Conservation (phyloP, 768 basidiomycete species). For the Amanita jacksonii region DNA sequence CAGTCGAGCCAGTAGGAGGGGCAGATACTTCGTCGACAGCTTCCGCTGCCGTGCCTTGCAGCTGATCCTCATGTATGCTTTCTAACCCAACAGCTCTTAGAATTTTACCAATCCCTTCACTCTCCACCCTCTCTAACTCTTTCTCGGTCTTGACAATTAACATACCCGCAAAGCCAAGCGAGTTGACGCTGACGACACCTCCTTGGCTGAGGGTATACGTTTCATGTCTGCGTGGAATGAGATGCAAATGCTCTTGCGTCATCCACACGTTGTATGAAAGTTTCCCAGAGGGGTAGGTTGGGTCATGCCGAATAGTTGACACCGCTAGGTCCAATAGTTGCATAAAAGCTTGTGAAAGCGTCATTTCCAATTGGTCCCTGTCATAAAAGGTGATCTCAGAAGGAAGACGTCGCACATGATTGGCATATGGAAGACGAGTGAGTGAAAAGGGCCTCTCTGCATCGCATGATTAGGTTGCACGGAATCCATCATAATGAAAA, state of each 20-base stretch:
- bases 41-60: conserved; percentile 31
- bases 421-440: conserved; percentile 64
- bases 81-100: conserved; percentile 53
- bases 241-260: conserved; percentile 74
- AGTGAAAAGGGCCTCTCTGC: conserved; percentile 70
- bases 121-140: conserved; percentile 61
- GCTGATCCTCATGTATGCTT: conserved; percentile 61
- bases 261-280: conserved; percentile 81
- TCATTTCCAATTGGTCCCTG: conserved; percentile 36
- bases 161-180: conserved; percentile 87
- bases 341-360: conserved; percentile 54
- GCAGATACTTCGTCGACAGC: conserved; percentile 6
- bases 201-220: conserved; percentile 41
- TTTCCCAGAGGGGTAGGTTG: conserved; percentile 48
- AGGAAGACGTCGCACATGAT: conserved; percentile 62
- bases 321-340: conserved; percentile 69
- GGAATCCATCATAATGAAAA: background rate
- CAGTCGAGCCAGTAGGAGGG: conserved; percentile 9
- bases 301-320: conserved; percentile 60
- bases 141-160: conserved; percentile 76
- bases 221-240: conserved; percentile 73
- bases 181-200: conserved; percentile 69
- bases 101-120: conserved; percentile 53
- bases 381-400: conserved; percentile 26
- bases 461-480: conserved; percentile 1